phyloP scores from a whole-genome alignment of 192 early-diverging fungal genomes.

The Coemansia furcata region DNA sequence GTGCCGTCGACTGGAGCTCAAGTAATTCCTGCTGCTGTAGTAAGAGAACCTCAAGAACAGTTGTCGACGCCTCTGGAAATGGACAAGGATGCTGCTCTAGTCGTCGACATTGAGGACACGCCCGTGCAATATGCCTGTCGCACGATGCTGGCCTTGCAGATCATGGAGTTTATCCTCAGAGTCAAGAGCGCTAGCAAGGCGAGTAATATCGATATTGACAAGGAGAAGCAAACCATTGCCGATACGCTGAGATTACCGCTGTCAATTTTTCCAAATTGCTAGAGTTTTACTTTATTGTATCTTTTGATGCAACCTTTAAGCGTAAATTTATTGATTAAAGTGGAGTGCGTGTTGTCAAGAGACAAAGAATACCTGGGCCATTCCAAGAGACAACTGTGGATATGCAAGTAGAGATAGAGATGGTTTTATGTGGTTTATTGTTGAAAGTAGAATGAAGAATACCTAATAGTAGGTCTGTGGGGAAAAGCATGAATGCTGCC shows the following conservation, averaged over 20 bases:
- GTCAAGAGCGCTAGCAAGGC: background rate
- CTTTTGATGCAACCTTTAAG: too few relatives aligned
- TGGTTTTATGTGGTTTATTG: too few relatives aligned
- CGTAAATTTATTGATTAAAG: too few relatives aligned
- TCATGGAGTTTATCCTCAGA: slow-evolving; percentile 34
- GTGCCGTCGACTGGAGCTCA: background rate
- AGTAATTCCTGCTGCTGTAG: background rate
- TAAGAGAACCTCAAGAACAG: background rate
- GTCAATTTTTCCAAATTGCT: slow-evolving; percentile 10
- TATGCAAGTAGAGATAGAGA: too few relatives aligned
- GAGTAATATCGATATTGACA: slow-evolving; percentile 9
- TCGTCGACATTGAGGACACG: slow-evolving; percentile 49
- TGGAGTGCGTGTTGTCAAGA: too few relatives aligned
- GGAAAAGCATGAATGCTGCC: too few relatives aligned
- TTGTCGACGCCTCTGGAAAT: background rate
- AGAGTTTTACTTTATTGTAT: too few relatives aligned
- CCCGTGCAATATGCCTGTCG: slow-evolving; percentile 52
- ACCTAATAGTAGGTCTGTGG: too few relatives aligned
- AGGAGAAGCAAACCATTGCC: slow-evolving; percentile 33
- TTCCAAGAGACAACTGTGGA: too few relatives aligned
- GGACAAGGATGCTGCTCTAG: slow-evolving; percentile 11
- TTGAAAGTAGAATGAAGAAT: too few relatives aligned
- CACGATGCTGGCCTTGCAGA: slow-evolving; percentile 47
- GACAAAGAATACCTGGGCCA: too few relatives aligned
- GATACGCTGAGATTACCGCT: slow-evolving; percentile 31